Evolutionary conservation across 805 yeast genomes (phyloP).

Genomic region (Phaffomyces thermotolerans): DNA sequence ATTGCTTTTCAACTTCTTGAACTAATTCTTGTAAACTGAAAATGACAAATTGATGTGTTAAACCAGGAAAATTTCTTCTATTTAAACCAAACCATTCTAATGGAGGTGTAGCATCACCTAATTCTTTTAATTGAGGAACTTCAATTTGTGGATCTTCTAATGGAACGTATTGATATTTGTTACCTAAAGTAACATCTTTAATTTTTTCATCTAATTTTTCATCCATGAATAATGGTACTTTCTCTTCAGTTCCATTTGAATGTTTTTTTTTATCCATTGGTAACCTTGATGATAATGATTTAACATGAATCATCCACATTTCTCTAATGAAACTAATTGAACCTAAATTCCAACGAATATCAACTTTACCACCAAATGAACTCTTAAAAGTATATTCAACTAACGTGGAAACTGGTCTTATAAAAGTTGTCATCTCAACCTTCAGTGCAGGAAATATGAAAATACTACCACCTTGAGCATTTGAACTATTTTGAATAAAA

Average conservation of each 20-base stretch:
- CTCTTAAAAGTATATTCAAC: slow-evolving; percentile 66
- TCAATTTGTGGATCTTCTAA: slow-evolving; percentile 74
- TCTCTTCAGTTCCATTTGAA: slow-evolving; percentile 4
- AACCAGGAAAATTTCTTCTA: slow-evolving; percentile 75
- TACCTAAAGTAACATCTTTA: slow-evolving; percentile 41
- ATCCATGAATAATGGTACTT: slow-evolving; percentile 22
- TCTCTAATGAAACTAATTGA: slow-evolving; percentile 84
- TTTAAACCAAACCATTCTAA: slow-evolving; percentile 97
- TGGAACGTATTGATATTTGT: slow-evolving; percentile 51
- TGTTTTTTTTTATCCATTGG: slow-evolving; percentile 24
- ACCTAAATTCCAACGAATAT: slow-evolving; percentile 90
- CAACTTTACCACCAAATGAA: slow-evolving; percentile 83
- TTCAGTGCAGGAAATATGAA: slow-evolving; percentile 71
- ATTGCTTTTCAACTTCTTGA: slow-evolving; percentile 50
- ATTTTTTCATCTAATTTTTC: slow-evolving; percentile 34
- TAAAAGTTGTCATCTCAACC: slow-evolving; percentile 72
- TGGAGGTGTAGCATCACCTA: slow-evolving; percentile 97
- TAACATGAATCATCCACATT: slow-evolving; percentile 83
- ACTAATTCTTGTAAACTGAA: slow-evolving; percentile 68
- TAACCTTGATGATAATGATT: slow-evolving; percentile 59
- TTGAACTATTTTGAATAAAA: slow-evolving; percentile 47
- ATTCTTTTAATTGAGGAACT: slow-evolving; percentile 81
- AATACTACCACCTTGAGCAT: slow-evolving; percentile 73
- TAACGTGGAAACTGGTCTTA: slow-evolving; percentile 39
- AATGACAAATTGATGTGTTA: slow-evolving; percentile 76